Evolutionary conservation across 257 asterid species (phyloP), one percentile per base, ranked within the genome.

Genomic region (Voacanga thouarsii): DNA sequence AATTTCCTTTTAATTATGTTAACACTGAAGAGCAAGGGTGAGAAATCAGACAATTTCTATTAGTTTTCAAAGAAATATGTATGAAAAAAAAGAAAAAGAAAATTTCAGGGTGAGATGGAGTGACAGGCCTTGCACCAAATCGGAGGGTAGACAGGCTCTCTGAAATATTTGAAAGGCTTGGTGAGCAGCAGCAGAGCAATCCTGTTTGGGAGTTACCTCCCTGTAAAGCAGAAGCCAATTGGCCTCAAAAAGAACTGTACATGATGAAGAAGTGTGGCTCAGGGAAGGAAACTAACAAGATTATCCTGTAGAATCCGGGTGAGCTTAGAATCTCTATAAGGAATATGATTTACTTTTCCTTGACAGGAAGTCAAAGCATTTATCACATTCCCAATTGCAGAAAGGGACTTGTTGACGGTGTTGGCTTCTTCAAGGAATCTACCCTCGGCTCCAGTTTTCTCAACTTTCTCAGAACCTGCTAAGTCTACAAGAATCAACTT

Each of bases 381-480:
- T 86, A 93, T 93, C 67, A 91, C 98, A 49, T 93, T 93, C 73
- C 98, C 98, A 49, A 93, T 93, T 70, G 96, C 90, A 61, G 97
- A 90, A 78, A 93, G 86, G 69, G 98, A 93, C 82, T 87, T 92
- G 82, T 93, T 93, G 84, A 93, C 90, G 75, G 92, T 86, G 87
- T 93, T 93, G 78, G 98, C 97, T 88, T 93, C 98, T 83, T 93
- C 98, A 51, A 93, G 96, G 82, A 90, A 89, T 85, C 82, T 89
- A 75, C 98, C 96, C 86, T 88, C 98, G 72, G 98, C 98, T 74
- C 97, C 93, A 75, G 96, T 93, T 82, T 82, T 91, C 86, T 93
- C 97, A 76, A 87, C 96, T 86, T 93, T 93, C 87, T 93, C 98
- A 67, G 98, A 93, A 65, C 98, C 97, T 16, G 98, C 98, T 77